These are phyloP conservation scores for Nakaseomyces glabratus DNA, from an alignment of 1,139 yeast genomes.

Conservation along the genomic window DNA sequence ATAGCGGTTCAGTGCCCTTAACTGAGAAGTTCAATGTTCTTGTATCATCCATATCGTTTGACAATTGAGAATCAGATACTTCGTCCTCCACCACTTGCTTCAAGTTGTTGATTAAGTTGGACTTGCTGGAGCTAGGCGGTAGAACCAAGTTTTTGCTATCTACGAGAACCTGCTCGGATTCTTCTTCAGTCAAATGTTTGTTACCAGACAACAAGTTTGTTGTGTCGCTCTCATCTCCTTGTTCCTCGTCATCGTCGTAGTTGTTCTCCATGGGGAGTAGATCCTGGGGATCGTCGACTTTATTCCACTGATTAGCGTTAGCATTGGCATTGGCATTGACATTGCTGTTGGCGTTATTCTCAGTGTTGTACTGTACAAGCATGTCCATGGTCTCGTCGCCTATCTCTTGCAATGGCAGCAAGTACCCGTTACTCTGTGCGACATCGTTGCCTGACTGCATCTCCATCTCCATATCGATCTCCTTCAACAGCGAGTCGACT, in stretches of 20 bases:
- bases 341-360: background rate
- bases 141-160: background rate
- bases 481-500: conserved; percentile 18
- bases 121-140: conserved; percentile 4
- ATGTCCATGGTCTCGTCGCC: conserved; percentile 30
- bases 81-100: conserved; percentile 7
- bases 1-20: conserved; percentile 3
- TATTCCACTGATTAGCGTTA: background rate
- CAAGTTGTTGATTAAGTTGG: conserved; percentile 2
- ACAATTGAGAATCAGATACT: background rate
- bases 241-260: background rate
- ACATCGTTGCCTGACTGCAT: conserved; percentile 1
- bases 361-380: conserved; percentile 23
- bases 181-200: background rate
- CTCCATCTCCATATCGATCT: conserved; percentile 19
- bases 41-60: background rate
- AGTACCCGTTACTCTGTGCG: conserved; percentile 4
- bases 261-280: background rate
- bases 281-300: background rate
- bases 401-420: conserved; percentile 22
- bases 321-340: background rate
- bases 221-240: background rate
- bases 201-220: background rate
- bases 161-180: background rate
- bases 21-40: background rate